Percentiles rank a stretch among this genome's conserved stretches.
These are phyloP conservation scores for Flagelloscypha sp. DNA, from an alignment of 768 basidiomycete species.

Conservation along the genomic window DNA sequence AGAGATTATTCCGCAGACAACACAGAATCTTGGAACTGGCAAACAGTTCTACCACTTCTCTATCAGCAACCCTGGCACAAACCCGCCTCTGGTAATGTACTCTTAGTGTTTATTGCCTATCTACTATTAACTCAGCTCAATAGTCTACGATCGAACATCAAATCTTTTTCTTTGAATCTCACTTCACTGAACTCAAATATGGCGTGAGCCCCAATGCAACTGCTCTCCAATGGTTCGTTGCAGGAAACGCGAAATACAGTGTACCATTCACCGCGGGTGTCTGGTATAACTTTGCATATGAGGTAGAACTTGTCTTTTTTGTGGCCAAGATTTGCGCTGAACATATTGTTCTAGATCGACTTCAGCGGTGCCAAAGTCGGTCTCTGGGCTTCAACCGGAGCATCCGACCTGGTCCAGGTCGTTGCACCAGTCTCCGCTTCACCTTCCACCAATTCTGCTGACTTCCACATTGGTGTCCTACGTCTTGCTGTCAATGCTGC, in stretches of 20 bases:
- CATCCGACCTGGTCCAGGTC: conserved; percentile 40
- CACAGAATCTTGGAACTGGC: conserved; percentile 46
- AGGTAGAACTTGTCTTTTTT: no score
- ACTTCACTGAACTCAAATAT: conserved; percentile 59
- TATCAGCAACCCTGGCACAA: conserved; percentile 37
- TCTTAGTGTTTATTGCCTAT: no score
- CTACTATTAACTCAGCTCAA: background rate
- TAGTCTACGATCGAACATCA: conserved; percentile 52
- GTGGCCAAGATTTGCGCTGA: background rate
- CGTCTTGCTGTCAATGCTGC: conserved; percentile 39
- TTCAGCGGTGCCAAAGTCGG: conserved; percentile 47
- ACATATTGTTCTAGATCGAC: conserved; percentile 9
- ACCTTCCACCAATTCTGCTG: conserved; percentile 50
- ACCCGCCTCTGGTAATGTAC: no score
- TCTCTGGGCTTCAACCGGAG: conserved; percentile 48
- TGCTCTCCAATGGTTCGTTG: conserved; percentile 47
- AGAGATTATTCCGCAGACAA: conserved; percentile 31
- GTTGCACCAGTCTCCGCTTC: conserved; percentile 37
- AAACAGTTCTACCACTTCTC: conserved; percentile 60
- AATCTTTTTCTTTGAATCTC: conserved; percentile 55
- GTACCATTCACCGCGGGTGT: conserved; percentile 41
- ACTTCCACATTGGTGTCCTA: conserved; percentile 56
- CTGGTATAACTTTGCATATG: conserved; percentile 64
- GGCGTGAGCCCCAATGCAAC: conserved; percentile 42
- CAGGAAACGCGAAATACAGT: conserved; percentile 38